These are phyloP conservation scores for Simmondsia chinensis DNA, from an alignment of 148 eudicot species.

Conservation along the genomic window DNA sequence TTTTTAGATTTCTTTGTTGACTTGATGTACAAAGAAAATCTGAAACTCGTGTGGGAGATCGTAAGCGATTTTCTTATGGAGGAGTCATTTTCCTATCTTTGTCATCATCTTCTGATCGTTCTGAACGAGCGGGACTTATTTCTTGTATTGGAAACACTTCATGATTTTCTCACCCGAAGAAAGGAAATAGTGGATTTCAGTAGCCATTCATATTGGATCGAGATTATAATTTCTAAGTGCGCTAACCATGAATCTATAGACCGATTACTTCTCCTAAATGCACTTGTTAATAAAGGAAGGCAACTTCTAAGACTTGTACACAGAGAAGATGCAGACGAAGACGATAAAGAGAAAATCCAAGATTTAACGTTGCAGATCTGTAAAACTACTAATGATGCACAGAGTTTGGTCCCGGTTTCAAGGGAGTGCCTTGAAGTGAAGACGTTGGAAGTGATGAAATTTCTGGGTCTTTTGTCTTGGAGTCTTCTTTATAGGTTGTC, in stretches of 20 bases:
- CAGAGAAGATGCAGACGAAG: constrained; percentile 45
- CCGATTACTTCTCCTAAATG: constrained; percentile 56
- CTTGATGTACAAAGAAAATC: constrained; percentile 63
- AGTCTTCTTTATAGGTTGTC: constrained; percentile 56
- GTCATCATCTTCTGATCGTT: constrained; percentile 75
- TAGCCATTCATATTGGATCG: constrained; percentile 46
- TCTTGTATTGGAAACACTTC: constrained; percentile 35
- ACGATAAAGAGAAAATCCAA: constrained; percentile 38
- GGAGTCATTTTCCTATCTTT: constrained; percentile 68
- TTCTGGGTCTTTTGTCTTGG: constrained; percentile 76
- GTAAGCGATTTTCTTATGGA: constrained; percentile 60
- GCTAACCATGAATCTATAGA: constrained; percentile 39
- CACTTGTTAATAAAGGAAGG: constrained; percentile 60
- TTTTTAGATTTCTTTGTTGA: constrained; percentile 55
- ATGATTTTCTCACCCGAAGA: constrained; percentile 29
- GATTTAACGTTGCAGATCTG: constrained; percentile 32
- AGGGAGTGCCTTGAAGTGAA: constrained; percentile 23
- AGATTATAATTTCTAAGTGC: constrained; percentile 48
- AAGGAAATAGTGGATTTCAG: constrained; percentile 17
- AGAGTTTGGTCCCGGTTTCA: constrained; percentile 34
- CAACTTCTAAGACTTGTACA: constrained; percentile 56
- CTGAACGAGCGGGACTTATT: constrained; percentile 58
- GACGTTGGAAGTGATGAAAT: constrained; percentile 36
- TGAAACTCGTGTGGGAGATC: constrained; percentile 68
- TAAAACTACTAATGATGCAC: constrained; percentile 22